These are phyloP conservation scores for Trichoderma endophyticum DNA, from an alignment of 2,329 filamentous ascomycete species.

Conservation along the genomic window DNA sequence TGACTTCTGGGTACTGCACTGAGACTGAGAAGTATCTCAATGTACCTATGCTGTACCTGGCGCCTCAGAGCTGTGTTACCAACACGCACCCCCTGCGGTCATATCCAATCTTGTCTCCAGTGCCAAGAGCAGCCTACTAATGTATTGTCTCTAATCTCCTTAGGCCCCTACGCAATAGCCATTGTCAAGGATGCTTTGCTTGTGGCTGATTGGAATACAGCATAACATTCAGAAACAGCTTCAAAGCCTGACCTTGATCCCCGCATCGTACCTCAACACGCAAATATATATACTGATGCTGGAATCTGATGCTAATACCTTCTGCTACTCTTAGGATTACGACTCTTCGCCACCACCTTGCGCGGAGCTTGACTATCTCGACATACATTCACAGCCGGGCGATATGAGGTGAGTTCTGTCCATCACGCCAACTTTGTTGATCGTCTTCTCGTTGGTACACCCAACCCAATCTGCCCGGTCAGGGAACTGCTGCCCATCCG, in stretches of 20 bases:
- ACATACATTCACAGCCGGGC: constrained; percentile 46
- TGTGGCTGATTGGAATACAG: not conserved
- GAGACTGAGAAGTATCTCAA: constrained; percentile 23
- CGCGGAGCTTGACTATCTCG: constrained; percentile 52
- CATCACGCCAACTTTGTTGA: constrained; percentile 11
- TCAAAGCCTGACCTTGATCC: not conserved
- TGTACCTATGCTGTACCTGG: constrained; percentile 21
- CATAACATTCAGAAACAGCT: not conserved
- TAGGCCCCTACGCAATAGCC: constrained; percentile 1
- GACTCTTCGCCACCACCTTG: constrained; percentile 49
- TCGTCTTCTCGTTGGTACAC: constrained; percentile 5
- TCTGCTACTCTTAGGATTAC: constrained; percentile 47
- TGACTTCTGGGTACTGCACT: constrained; percentile 19
- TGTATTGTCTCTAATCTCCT: not conserved
- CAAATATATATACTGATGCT: constrained; percentile 12
- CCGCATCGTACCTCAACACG: not conserved
- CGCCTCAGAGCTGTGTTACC: not conserved
- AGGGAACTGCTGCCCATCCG: not conserved
- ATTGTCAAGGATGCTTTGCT: not conserved
- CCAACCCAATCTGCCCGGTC: not conserved
- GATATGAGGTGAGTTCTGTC: constrained; percentile 52
- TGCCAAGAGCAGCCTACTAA: not conserved
- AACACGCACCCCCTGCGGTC: not conserved
- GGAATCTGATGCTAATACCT: constrained; percentile 26
- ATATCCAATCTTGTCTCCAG: constrained; percentile 16